A percentile compares a stretch with the other conserved stretches of the same genome.
These are phyloP conservation scores for Diaporthe helianthi DNA, from an alignment of 2,329 filamentous ascomycete species.

Conservation along the genomic window DNA sequence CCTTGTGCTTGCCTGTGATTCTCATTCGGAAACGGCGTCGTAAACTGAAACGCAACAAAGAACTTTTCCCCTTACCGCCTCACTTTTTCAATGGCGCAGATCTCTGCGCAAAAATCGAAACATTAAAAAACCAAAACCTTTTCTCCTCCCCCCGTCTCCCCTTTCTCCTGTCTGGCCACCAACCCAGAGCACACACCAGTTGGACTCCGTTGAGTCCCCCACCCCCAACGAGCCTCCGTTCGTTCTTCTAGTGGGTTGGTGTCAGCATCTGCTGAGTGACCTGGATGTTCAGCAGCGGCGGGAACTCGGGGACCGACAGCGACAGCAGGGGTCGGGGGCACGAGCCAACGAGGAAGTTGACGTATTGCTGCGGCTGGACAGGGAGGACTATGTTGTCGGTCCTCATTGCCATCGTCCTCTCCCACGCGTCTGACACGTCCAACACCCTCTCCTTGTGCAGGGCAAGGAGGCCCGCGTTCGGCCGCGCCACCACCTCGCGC, in stretches of 20 bases:
- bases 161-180: not conserved
- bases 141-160: not conserved
- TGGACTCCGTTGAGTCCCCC: not conserved
- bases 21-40: not conserved
- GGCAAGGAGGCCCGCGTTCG: not conserved
- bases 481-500: conserved; percentile 2
- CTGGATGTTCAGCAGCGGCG: not conserved
- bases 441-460: conserved; percentile 8
- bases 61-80: not conserved
- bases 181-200: not conserved
- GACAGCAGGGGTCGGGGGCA: conserved; percentile 13
- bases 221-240: not conserved
- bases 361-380: not conserved
- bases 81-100: not conserved
- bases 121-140: not conserved
- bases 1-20: not conserved
- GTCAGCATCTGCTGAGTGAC: not conserved
- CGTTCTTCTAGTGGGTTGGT: not conserved
- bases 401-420: not conserved
- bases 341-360: not conserved
- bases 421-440: conserved; percentile 9
- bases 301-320: not conserved
- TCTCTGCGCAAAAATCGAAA: not conserved
- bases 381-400: not conserved
- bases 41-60: not conserved